Evolutionary conservation across 1,284 basidiomycete genomes (phyloP).

Genomic region (Boletellus dicymbophilus): DNA sequence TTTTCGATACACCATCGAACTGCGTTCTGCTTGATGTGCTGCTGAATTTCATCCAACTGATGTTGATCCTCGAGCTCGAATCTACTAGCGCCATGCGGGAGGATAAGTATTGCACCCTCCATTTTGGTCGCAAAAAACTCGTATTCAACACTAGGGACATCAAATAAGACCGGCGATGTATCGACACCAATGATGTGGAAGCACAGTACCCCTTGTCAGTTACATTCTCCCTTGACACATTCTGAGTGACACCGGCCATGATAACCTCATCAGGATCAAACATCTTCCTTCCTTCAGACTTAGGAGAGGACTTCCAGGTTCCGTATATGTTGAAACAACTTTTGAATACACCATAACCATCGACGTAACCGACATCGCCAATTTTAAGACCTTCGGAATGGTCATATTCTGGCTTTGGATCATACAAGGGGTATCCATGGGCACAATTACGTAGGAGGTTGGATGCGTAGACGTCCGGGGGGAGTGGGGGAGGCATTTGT

Average conservation of each 20-base stretch:
- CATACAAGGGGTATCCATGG: constrained; percentile 9
- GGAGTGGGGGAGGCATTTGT: no score
- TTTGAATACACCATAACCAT: background rate
- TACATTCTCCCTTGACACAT: no score
- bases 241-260: no score
- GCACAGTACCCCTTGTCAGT: no score
- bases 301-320: no score
- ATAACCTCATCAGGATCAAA: no score
- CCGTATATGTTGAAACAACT: constrained; percentile 1
- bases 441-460: no score
- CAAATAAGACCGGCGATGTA: no score
- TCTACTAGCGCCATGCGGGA: constrained; percentile 6
- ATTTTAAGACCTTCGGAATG: constrained; percentile 4
- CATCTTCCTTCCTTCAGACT: no score
- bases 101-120: constrained; percentile 9
- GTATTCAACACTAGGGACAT: no score
- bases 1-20: background rate
- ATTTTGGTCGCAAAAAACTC: background rate
- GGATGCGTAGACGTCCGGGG: no score
- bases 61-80: background rate
- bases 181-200: no score
- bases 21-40: background rate
- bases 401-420: constrained; percentile 3
- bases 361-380: constrained; percentile 3
- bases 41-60: background rate